Evolutionary conservation across 257 asterid genomes (phyloP).

Genomic region (Fraxinus americana): DNA sequence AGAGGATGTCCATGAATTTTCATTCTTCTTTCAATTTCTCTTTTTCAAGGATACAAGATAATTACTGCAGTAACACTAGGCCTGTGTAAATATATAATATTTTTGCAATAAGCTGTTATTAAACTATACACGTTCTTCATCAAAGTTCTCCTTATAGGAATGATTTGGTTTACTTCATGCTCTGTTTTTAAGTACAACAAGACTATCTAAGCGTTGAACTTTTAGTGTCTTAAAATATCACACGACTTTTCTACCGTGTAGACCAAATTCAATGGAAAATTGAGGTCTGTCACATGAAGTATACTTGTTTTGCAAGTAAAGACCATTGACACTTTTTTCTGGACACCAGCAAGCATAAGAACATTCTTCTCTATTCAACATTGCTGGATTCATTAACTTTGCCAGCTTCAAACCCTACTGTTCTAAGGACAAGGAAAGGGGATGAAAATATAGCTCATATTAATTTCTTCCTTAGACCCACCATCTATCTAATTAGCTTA

Average conservation of each 20-base stretch:
- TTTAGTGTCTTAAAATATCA: not conserved
- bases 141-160: not conserved
- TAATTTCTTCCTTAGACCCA: not conserved
- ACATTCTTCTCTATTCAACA: constrained; percentile 5
- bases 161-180: constrained; percentile 7
- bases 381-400: not conserved
- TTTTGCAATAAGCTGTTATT: not conserved
- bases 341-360: not conserved
- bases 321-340: not conserved
- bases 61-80: not conserved
- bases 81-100: not conserved
- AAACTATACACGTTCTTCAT: not conserved
- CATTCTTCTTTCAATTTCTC: not conserved
- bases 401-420: constrained; percentile 1
- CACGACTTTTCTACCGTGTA: constrained; percentile 1
- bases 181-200: too few species aligned
- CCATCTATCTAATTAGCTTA: too few species aligned
- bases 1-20: not conserved
- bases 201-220: too few species aligned
- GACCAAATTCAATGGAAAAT: constrained; percentile 6
- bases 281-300: not conserved
- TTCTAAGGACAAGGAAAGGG: not conserved
- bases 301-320: not conserved
- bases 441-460: not conserved
- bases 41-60: not conserved